Percentiles rank a stretch among this genome's conserved stretches.
These are phyloP conservation scores for Aureobasidium sp. DNA, from an alignment of 2,329 filamentous ascomycete genomes.

Conservation along the genomic window DNA sequence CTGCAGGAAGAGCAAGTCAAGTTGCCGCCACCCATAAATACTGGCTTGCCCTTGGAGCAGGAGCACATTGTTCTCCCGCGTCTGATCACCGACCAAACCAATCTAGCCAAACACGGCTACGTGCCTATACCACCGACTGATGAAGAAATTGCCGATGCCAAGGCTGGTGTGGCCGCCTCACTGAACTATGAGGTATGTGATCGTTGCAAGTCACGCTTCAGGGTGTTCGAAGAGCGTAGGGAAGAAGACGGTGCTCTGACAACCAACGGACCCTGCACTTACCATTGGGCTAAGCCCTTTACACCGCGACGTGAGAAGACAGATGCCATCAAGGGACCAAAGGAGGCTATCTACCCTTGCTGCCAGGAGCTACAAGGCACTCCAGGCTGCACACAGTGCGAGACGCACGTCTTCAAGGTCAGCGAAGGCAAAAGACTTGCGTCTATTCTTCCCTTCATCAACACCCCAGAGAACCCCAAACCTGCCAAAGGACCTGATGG, in stretches of 20 bases:
- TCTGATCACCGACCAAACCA: constrained; percentile 57
- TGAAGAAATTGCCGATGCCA: constrained; percentile 60
- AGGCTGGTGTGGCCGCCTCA: constrained; percentile 56
- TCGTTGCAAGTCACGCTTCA: constrained; percentile 77
- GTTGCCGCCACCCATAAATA: constrained; percentile 48
- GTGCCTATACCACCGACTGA: constrained; percentile 60
- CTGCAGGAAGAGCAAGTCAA: constrained; percentile 21
- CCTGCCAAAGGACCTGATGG: constrained; percentile 32
- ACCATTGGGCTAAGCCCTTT: constrained; percentile 70
- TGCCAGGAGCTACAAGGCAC: constrained; percentile 70
- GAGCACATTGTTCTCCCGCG: constrained; percentile 60
- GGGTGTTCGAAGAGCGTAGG: constrained; percentile 82
- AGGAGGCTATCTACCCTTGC: constrained; percentile 64
- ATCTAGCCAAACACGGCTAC: constrained; percentile 66
- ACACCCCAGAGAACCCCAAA: constrained; percentile 62
- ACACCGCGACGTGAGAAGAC: constrained; percentile 50
- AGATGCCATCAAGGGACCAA: constrained; percentile 49
- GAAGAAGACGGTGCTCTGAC: constrained; percentile 68
- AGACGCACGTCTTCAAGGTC: constrained; percentile 82
- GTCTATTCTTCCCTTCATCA: constrained; percentile 67
- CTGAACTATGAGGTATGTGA: constrained; percentile 84
- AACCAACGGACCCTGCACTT: constrained; percentile 68
- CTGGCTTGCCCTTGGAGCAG: constrained; percentile 60
- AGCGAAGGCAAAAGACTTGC: constrained; percentile 70
- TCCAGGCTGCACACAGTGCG: constrained; percentile 65